Percentiles rank a stretch among this genome's conserved stretches.
Evolutionary conservation across 2,329 filamentous ascomycete species (phyloP).

Genomic region (Colletotrichum incanum): DNA sequence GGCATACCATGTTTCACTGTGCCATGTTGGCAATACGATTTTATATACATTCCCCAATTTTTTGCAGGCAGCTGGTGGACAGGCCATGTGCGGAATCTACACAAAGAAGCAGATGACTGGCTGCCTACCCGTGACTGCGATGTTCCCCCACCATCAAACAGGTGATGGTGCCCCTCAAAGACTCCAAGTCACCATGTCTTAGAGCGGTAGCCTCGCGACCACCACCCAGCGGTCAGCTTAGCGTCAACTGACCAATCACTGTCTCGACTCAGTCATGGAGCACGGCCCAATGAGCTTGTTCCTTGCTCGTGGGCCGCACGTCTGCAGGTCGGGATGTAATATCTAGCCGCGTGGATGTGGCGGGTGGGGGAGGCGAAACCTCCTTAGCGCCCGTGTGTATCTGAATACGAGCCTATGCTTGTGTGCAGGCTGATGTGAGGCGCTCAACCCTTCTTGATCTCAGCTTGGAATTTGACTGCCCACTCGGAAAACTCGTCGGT

Average conservation of each 20-base stretch:
- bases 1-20: background rate
- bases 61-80: slow-evolving; percentile 9
- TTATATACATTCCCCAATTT: slow-evolving; percentile 23
- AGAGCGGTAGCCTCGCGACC: slow-evolving; percentile 24
- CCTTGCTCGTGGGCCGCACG: background rate
- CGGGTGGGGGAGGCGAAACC: slow-evolving; percentile 5
- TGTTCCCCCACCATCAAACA: slow-evolving; percentile 23
- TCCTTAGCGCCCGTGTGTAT: slow-evolving; percentile 27
- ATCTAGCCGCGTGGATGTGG: slow-evolving; percentile 11
- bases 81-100: slow-evolving; percentile 6
- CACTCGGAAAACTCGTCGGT: slow-evolving; percentile 86
- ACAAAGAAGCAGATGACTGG: slow-evolving; percentile 35
- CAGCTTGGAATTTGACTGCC: slow-evolving; percentile 72
- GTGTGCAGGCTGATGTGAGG: background rate
- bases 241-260: slow-evolving; percentile 36
- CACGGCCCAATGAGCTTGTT: background rate
- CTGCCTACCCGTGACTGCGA: slow-evolving; percentile 32
- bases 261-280: slow-evolving; percentile 11
- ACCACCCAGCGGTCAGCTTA: slow-evolving; percentile 9
- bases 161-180: slow-evolving; percentile 29
- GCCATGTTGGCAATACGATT: background rate
- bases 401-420: slow-evolving; percentile 15
- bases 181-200: slow-evolving; percentile 32
- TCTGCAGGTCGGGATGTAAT: background rate
- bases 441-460: slow-evolving; percentile 62